These are phyloP conservation scores for Lasiosphaeria miniovina DNA, from an alignment of 495 filamentous ascomycete genomes.

Conservation along the genomic window DNA sequence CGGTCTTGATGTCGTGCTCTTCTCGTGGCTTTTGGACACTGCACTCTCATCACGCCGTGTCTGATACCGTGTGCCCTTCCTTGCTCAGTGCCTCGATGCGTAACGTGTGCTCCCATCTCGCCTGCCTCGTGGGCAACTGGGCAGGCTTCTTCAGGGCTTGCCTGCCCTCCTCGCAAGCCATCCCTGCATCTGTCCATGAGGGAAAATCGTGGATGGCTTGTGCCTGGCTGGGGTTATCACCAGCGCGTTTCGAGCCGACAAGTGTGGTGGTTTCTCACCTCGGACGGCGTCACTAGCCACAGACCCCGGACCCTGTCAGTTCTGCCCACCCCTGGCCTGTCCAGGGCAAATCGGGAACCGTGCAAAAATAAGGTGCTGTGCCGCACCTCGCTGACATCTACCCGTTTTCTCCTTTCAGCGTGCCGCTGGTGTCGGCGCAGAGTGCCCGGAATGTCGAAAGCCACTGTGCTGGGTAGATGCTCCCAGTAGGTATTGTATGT, in stretches of 20 bases:
- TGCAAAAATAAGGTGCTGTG: constrained; percentile 28
- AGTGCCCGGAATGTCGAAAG: constrained; percentile 8
- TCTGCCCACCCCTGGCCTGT: constrained; percentile 1
- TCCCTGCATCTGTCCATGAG: constrained; percentile 25
- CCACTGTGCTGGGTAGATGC: background rate
- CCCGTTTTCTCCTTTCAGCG: constrained; percentile 21
- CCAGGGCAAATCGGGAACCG: constrained; percentile 24
- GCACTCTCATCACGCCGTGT: no score
- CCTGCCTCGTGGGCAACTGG: background rate
- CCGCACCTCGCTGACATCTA: constrained; percentile 22
- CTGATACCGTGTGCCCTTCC: no score
- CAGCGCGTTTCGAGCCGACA: constrained; percentile 14
- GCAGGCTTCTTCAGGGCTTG: constrained; percentile 1
- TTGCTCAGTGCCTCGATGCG: no score
- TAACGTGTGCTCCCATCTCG: background rate
- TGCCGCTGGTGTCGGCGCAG: constrained; percentile 12
- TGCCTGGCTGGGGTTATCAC: background rate
- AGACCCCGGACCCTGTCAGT: constrained; percentile 24
- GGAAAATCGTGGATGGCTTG: background rate
- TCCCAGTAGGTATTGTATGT: no score
- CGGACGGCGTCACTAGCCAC: constrained; percentile 8
- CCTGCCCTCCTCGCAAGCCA: constrained; percentile 20
- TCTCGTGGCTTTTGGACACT: no score
- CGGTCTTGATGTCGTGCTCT: no score
- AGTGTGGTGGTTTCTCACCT: constrained; percentile 10